A percentile compares a stretch with the other conserved stretches of the same genome.
phyloP scores from a whole-genome alignment of 2,329 filamentous ascomycete species.

The Ophiostoma himal-ulmi region DNA sequence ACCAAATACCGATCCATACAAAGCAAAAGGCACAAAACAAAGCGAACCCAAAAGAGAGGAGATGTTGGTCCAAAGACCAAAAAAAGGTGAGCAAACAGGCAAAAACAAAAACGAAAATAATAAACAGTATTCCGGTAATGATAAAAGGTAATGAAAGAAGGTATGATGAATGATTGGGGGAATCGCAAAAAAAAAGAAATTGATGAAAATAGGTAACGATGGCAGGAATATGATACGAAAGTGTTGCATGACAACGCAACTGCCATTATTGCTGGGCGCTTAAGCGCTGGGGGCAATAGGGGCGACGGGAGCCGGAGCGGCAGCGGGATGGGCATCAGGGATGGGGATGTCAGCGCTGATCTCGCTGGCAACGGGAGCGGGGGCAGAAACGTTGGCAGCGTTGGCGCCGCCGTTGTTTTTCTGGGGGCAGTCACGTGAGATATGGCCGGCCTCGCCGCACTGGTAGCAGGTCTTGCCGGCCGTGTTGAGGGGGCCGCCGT shows the following conservation, averaged over 20 bases:
- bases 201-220: not conserved
- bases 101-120: not conserved
- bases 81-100: not conserved
- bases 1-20: constrained; percentile 3
- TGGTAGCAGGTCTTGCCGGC: constrained; percentile 98
- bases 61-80: not conserved
- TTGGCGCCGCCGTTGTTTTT: constrained; percentile 39
- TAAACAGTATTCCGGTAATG: not conserved
- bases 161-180: constrained; percentile 1
- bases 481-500: constrained; percentile 90
- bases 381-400: not conserved
- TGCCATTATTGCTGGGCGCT: not conserved
- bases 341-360: constrained; percentile 36
- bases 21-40: not conserved
- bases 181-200: constrained; percentile 1
- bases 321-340: constrained; percentile 40
- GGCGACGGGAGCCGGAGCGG: constrained; percentile 42
- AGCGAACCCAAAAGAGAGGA: not conserved
- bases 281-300: constrained; percentile 40
- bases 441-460: constrained; percentile 92
- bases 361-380: constrained; percentile 40
- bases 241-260: no score
- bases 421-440: constrained; percentile 88
- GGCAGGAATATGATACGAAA: not conserved
- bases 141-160: not conserved